A percentile compares a stretch with the other conserved stretches of the same genome.
Conservation (phyloP, 352 stramenopile species). For the Phytophthora ohioensis region DNA sequence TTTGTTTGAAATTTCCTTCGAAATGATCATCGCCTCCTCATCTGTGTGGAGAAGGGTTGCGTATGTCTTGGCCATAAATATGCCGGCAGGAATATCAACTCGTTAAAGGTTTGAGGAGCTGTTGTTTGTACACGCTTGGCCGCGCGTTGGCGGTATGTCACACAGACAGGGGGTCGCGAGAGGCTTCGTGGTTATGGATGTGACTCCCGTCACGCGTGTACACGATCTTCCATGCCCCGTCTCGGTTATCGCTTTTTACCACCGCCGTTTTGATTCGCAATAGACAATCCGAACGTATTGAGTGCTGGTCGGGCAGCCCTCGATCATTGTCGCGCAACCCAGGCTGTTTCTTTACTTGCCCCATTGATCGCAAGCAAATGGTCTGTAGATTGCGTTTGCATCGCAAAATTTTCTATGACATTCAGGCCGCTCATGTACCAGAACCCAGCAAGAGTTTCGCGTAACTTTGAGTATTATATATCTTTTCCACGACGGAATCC, state of each 20-base stretch:
- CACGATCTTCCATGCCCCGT: background rate
- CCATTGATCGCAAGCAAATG: background rate
- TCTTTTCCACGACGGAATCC: too few species aligned
- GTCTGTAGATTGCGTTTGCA: background rate
- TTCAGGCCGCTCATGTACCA: too few species aligned
- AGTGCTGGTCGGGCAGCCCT: background rate
- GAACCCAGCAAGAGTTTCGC: too few species aligned
- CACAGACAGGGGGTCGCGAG: background rate
- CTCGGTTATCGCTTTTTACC: background rate
- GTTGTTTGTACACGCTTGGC: background rate
- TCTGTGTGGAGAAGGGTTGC: too few species aligned
- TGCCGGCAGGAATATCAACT: too few species aligned
- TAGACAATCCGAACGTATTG: background rate
- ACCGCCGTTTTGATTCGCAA: background rate
- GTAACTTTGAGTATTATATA: too few species aligned
- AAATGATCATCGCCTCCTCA: too few species aligned
- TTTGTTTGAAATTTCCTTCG: too few species aligned
- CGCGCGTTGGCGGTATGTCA: background rate
- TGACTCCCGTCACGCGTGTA: slow-evolving; percentile 1
- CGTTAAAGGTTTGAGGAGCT: too few species aligned
- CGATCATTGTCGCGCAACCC: background rate
- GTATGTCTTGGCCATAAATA: too few species aligned
- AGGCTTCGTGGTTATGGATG: background rate
- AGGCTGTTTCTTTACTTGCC: background rate
- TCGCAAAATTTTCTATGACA: too few species aligned